phyloP scores from a whole-genome alignment of 2,329 filamentous ascomycete genomes.

The Madurella fahalii region DNA sequence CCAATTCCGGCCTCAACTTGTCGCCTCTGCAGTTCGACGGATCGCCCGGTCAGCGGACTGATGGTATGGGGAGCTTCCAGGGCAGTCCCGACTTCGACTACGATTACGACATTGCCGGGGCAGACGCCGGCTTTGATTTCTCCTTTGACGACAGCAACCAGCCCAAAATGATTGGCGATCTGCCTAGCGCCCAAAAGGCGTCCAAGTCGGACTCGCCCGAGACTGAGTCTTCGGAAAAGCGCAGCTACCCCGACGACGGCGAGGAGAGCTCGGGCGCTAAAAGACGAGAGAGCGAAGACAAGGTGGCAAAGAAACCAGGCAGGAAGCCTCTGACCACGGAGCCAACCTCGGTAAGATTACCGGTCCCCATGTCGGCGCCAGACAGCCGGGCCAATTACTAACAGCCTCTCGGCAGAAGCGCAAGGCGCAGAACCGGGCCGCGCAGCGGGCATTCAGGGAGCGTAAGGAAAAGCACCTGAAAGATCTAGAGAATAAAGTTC shows the following conservation, averaged over 20 bases:
- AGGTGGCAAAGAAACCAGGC: constrained; percentile 89
- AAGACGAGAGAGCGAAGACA: constrained; percentile 77
- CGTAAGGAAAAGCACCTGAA: constrained; percentile 90
- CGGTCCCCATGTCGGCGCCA: neutral
- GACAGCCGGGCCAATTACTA: constrained; percentile 19
- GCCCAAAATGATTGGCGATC: constrained; percentile 69
- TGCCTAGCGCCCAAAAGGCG: constrained; percentile 49
- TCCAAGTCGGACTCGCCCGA: constrained; percentile 58
- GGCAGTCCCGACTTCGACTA: constrained; percentile 84
- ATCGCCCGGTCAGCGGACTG: constrained; percentile 45
- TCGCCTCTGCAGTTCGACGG: constrained; percentile 48
- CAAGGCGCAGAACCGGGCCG: constrained; percentile 92
- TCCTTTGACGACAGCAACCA: constrained; percentile 54
- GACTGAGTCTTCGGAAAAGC: constrained; percentile 62
- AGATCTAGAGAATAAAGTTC: constrained; percentile 74
- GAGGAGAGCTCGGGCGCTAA: constrained; percentile 57
- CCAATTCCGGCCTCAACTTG: constrained; percentile 39
- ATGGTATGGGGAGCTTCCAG: constrained; percentile 51
- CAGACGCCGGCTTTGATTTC: constrained; percentile 71
- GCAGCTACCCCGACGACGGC: constrained; percentile 67
- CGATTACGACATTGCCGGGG: constrained; percentile 66
- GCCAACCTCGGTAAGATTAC: constrained; percentile 78
- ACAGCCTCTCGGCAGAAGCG: constrained; percentile 61
- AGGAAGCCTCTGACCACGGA: constrained; percentile 94
- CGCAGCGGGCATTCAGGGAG: constrained; percentile 88